Evolutionary conservation across 1,284 basidiomycete species (phyloP).

Genomic region (Schizophyllum amplum): DNA sequence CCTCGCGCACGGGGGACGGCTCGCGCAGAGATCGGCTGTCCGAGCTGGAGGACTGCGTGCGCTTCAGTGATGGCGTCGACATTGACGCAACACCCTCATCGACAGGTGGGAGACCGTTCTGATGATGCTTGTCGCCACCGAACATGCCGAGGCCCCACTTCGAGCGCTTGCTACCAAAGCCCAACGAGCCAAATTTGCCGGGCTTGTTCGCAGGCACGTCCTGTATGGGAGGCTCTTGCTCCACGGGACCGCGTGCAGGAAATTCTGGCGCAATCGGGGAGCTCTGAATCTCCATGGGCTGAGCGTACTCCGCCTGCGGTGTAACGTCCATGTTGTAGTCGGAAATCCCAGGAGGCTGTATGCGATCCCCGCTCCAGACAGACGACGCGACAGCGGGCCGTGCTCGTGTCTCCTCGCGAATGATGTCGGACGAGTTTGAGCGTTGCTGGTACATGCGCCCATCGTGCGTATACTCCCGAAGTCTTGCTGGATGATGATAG

Average conservation of each 20-base stretch:
- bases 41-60: conserved; percentile 75
- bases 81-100: conserved; percentile 49
- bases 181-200: conserved; percentile 43
- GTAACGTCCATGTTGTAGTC: conserved; percentile 64
- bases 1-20: conserved; percentile 33
- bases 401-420: conserved; percentile 31
- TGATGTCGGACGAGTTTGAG: conserved; percentile 21
- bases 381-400: conserved; percentile 17
- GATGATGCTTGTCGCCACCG: conserved; percentile 63
- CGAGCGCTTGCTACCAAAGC: conserved; percentile 58
- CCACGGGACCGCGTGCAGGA: conserved; percentile 29
- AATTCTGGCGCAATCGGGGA: conserved; percentile 46
- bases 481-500: conserved; percentile 15
- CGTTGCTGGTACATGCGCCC: conserved; percentile 21
- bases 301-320: conserved; percentile 35
- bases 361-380: conserved; percentile 20
- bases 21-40: conserved; percentile 61
- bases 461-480: conserved; percentile 28
- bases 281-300: conserved; percentile 44
- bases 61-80: conserved; percentile 69
- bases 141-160: conserved; percentile 68
- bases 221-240: conserved; percentile 27
- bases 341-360: conserved; percentile 19
- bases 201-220: conserved; percentile 37
- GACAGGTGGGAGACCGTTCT: conserved; percentile 55